A percentile compares a stretch with the other conserved stretches of the same genome.
Evolutionary conservation across 768 basidiomycete species (phyloP).

Genomic region (Russula foetens): DNA sequence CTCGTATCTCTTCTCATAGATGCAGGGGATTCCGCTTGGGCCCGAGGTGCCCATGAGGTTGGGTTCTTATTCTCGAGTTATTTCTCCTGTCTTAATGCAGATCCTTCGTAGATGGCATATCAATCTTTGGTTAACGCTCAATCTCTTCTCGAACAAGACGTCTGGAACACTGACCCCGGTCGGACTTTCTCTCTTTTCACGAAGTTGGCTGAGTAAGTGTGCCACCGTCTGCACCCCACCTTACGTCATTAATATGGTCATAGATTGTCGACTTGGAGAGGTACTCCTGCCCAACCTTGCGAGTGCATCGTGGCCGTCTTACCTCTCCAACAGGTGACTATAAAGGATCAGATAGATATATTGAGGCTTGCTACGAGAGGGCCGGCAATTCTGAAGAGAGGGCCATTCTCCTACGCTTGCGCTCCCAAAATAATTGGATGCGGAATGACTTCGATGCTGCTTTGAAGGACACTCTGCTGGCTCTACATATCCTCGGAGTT

Average conservation of each 20-base stretch:
- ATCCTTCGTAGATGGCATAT: constrained; percentile 42
- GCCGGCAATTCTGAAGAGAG: constrained; percentile 45
- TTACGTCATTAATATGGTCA: background rate
- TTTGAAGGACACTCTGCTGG: constrained; percentile 48
- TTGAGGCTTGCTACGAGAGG: constrained; percentile 47
- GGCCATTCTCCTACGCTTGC: constrained; percentile 47
- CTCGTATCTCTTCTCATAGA: constrained; percentile 53
- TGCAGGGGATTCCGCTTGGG: constrained; percentile 64
- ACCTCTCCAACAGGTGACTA: constrained; percentile 40
- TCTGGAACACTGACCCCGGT: constrained; percentile 42
- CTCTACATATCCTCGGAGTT: constrained; percentile 53
- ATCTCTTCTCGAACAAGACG: constrained; percentile 42
- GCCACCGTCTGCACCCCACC: background rate
- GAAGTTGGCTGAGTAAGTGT: constrained; percentile 53
- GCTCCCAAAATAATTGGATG: constrained; percentile 58
- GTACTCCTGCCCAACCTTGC: constrained; percentile 23
- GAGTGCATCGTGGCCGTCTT: background rate
- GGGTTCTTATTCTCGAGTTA: background rate
- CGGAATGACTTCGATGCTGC: constrained; percentile 49
- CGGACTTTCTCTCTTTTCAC: constrained; percentile 47
- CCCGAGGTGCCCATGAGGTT: constrained; percentile 70
- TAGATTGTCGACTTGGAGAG: constrained; percentile 61
- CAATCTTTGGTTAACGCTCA: constrained; percentile 55
- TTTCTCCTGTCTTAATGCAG: background rate
- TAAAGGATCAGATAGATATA: constrained; percentile 40